phyloP scores from a whole-genome alignment of 768 basidiomycete genomes.

The Rhodotorula kratochvilovae region DNA sequence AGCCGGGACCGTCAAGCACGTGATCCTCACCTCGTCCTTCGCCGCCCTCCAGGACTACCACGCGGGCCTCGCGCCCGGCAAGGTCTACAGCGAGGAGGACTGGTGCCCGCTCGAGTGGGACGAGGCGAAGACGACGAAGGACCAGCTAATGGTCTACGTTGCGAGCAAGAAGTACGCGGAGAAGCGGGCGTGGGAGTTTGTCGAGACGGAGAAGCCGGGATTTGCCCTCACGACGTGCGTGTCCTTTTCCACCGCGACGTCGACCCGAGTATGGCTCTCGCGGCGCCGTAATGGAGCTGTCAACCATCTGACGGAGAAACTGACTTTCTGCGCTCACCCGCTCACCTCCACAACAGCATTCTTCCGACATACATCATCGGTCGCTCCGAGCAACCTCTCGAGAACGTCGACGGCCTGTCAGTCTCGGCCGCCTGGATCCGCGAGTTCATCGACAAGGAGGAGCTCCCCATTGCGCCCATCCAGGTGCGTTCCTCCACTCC shows the following conservation, averaged over 20 bases:
- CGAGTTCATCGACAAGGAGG: slow-evolving; percentile 9
- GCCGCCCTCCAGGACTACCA: slow-evolving; percentile 7
- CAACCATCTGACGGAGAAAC: no score
- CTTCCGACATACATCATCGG: slow-evolving; percentile 24
- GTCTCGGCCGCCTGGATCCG: slow-evolving; percentile 9
- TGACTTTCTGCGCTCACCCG: no score
- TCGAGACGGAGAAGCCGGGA: slow-evolving; percentile 19
- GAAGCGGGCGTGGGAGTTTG: slow-evolving; percentile 36
- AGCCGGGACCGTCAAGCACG: neutral
- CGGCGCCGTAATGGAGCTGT: no score
- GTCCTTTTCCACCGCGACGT: neutral
- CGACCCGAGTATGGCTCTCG: no score
- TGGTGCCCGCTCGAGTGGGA: slow-evolving; percentile 18
- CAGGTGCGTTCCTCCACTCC: neutral
- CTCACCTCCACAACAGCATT: slow-evolving; percentile 2
- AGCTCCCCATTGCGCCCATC: neutral
- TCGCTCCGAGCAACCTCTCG: slow-evolving; percentile 13
- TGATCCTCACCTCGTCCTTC: slow-evolving; percentile 14
- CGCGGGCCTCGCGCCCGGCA: neutral
- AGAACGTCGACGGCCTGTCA: slow-evolving; percentile 5
- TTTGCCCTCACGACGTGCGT: slow-evolving; percentile 31
- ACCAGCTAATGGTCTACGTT: neutral
- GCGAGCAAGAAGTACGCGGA: slow-evolving; percentile 30
- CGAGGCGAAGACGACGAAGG: neutral
- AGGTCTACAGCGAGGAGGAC: slow-evolving; percentile 7